These are phyloP conservation scores for Laburnicola sp. DNA, from an alignment of 2,329 filamentous ascomycete species.

Conservation along the genomic window DNA sequence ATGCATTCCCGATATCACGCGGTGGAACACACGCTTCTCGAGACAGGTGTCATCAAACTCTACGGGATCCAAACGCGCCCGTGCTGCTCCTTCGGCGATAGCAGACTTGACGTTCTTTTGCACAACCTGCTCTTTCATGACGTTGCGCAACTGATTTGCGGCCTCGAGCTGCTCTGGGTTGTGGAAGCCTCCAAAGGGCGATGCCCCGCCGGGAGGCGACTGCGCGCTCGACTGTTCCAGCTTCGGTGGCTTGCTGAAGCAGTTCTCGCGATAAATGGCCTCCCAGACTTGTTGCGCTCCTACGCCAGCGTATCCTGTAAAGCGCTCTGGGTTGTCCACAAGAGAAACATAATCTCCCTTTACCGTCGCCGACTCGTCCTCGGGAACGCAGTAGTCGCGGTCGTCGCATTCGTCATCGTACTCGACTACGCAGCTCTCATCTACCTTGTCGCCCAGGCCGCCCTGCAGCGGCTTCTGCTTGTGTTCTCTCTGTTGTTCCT, in stretches of 20 bases:
- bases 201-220: constrained; percentile 43
- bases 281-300: constrained; percentile 92
- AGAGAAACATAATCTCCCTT: constrained; percentile 98
- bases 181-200: constrained; percentile 48
- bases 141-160: constrained; percentile 62
- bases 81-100: constrained; percentile 55
- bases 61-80: constrained; percentile 65
- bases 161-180: constrained; percentile 56
- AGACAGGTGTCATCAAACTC: constrained; percentile 89
- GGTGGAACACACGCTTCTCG: constrained; percentile 98
- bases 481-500: constrained; percentile 70
- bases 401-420: constrained; percentile 98
- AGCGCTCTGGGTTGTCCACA: constrained; percentile 89
- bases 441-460: constrained; percentile 79
- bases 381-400: constrained; percentile 92
- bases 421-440: constrained; percentile 95
- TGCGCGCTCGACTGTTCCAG: constrained; percentile 40
- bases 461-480: constrained; percentile 77
- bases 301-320: constrained; percentile 88
- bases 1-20: constrained; percentile 95
- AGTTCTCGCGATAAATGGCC: constrained; percentile 95
- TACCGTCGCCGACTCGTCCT: constrained; percentile 81
- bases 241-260: constrained; percentile 65
- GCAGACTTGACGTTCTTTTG: constrained; percentile 64
- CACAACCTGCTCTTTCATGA: constrained; percentile 63